Conservation (phyloP, 139 green algal genomes). For the Auxenochlorella pyrenoidosa region DNA sequence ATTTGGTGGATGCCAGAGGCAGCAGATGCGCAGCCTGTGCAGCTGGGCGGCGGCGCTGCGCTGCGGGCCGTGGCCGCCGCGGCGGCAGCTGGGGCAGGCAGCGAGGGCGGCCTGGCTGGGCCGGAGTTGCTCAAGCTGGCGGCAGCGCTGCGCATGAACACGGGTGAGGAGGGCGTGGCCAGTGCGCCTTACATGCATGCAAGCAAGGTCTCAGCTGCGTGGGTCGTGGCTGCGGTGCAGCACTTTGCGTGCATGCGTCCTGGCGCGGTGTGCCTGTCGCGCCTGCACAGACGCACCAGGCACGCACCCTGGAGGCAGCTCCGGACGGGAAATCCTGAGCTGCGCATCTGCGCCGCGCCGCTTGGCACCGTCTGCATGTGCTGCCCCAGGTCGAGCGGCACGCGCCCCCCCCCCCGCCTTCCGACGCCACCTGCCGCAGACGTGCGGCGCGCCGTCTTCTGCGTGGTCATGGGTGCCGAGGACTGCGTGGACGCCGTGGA, state of each 20-base stretch:
- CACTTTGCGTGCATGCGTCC: too few relatives aligned
- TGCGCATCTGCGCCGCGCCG: not conserved
- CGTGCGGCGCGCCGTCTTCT: conserved; percentile 70
- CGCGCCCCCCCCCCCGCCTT: too few relatives aligned
- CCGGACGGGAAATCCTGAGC: not conserved
- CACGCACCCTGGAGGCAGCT: not conserved
- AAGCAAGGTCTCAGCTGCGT: too few relatives aligned
- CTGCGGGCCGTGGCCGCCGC: conserved; percentile 1
- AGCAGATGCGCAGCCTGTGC: conserved; percentile 39
- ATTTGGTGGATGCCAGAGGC: conserved; percentile 75
- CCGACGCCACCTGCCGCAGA: conserved; percentile 49
- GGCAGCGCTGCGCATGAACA: conserved; percentile 75
- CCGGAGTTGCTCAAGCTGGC: conserved; percentile 73
- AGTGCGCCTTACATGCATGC: too few relatives aligned
- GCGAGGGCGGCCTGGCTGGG: conserved; percentile 29
- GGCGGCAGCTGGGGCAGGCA: not conserved
- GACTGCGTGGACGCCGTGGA: conserved; percentile 82
- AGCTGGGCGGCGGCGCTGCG: conserved; percentile 14
- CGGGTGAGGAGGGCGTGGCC: conserved; percentile 34
- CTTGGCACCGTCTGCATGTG: too few relatives aligned
- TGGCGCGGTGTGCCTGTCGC: too few relatives aligned
- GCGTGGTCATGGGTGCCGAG: conserved; percentile 81
- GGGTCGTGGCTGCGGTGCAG: too few relatives aligned
- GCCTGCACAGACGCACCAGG: too few relatives aligned
- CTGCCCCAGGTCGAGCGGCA: too few relatives aligned